phyloP scores from a whole-genome alignment of 306 rosid species.

The Trichosanthes truncata region DNA sequence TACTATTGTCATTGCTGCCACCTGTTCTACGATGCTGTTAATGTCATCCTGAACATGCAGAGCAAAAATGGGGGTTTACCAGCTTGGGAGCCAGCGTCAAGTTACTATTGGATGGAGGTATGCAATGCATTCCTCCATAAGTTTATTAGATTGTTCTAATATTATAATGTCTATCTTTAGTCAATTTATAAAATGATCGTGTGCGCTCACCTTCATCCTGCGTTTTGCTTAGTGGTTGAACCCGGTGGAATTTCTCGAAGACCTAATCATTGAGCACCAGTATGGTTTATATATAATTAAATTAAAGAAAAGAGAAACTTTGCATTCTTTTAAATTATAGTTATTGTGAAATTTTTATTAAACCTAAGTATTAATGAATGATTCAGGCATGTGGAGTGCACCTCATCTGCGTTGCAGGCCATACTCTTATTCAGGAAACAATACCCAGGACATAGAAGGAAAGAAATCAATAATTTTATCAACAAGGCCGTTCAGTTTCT shows the following conservation, averaged over 20 bases:
- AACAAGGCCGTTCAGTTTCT: conserved; percentile 24
- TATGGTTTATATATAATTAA: background rate
- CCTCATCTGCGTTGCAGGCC: conserved; percentile 31
- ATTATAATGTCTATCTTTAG: background rate
- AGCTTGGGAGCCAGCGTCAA: conserved; percentile 50
- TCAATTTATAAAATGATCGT: background rate
- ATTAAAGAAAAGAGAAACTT: too few relatives aligned
- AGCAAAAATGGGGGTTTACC: conserved; percentile 51
- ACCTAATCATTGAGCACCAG: conserved; percentile 35
- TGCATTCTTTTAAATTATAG: too few relatives aligned
- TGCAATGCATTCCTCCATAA: background rate
- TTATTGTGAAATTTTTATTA: background rate
- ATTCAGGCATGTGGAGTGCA: conserved; percentile 31
- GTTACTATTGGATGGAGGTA: conserved; percentile 18
- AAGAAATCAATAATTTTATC: conserved; percentile 25
- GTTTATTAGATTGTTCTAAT: background rate
- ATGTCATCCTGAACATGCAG: conserved; percentile 46
- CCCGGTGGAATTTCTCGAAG: conserved; percentile 32
- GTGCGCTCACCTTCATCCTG: background rate
- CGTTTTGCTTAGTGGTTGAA: conserved; percentile 25
- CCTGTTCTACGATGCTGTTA: conserved; percentile 39
- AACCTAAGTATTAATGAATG: background rate
- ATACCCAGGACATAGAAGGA: conserved; percentile 27
- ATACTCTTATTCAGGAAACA: conserved; percentile 24
- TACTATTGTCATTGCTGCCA: conserved; percentile 39